These are phyloP conservation scores for Gracilariopsis chorda DNA, from an alignment of 23 red algal species.

Conservation along the genomic window DNA sequence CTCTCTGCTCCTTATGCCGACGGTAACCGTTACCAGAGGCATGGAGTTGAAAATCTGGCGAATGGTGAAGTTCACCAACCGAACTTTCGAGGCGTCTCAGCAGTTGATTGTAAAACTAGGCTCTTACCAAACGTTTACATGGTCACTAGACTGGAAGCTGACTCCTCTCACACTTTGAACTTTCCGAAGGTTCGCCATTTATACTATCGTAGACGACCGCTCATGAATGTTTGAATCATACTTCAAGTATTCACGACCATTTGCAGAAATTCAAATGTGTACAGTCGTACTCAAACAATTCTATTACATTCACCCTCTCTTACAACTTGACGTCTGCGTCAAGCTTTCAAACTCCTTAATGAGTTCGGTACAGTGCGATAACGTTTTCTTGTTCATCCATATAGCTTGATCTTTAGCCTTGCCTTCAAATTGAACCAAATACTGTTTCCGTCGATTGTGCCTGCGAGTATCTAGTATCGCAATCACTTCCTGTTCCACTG, in stretches of 20 bases:
- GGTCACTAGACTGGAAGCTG: neutral
- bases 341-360: neutral
- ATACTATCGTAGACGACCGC: neutral
- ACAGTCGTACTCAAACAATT: neutral
- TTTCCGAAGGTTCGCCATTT: neutral
- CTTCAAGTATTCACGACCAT: neutral
- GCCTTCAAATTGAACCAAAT: conserved; percentile 19
- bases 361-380: neutral
- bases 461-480: neutral
- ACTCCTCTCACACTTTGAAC: neutral
- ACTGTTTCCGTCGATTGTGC: neutral
- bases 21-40: too few species aligned
- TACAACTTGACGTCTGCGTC: neutral
- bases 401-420: neutral
- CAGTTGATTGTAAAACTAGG: neutral
- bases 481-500: conserved; percentile 3
- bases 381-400: conserved; percentile 30
- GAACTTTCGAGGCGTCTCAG: too few species aligned
- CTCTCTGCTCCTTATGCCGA: too few species aligned
- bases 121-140: neutral
- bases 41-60: too few species aligned
- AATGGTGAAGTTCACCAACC: too few species aligned
- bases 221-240: neutral
- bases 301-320: conserved; percentile 5
- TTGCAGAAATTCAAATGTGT: neutral